Percentiles rank a stretch among this genome's conserved stretches.
phyloP scores from a whole-genome alignment of 257 asterid species.

The Solanum rostratum region DNA sequence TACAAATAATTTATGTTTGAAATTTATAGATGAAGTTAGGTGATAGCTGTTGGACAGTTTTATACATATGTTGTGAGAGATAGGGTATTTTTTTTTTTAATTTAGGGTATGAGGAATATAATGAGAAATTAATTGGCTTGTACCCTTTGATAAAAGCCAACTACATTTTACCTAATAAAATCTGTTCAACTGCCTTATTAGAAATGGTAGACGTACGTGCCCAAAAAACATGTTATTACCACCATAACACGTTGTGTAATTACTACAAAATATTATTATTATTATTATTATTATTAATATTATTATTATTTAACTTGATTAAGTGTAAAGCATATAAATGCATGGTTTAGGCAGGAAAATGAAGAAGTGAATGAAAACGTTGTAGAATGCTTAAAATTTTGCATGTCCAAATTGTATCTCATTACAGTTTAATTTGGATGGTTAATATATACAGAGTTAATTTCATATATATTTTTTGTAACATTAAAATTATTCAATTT shows the following conservation, averaged over 20 bases:
- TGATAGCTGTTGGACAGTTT: constrained; percentile 16
- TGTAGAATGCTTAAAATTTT: neutral
- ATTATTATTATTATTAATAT: neutral
- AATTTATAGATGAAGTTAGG: constrained; percentile 15
- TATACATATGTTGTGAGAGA: neutral
- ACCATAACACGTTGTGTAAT: neutral
- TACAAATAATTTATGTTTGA: constrained; percentile 3
- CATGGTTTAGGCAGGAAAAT: neutral
- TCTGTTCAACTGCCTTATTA: constrained; percentile 36
- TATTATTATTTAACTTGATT: neutral
- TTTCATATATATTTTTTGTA: neutral
- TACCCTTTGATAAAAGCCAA: constrained; percentile 13
- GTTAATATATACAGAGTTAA: neutral
- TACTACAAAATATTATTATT: neutral
- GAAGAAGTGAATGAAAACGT: neutral
- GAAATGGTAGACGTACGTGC: constrained; percentile 13
- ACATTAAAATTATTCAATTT: neutral
- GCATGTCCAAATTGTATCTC: neutral
- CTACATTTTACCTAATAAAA: constrained; percentile 25
- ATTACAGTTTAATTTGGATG: neutral
- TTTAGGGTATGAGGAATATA: neutral
- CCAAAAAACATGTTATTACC: constrained; percentile 1
- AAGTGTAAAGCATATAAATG: neutral
- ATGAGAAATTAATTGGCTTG: constrained; percentile 5
- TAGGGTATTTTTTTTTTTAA: neutral